Conservation (phyloP, 352 stramenopile species). For the Phytophthora tentaculata region DNA sequence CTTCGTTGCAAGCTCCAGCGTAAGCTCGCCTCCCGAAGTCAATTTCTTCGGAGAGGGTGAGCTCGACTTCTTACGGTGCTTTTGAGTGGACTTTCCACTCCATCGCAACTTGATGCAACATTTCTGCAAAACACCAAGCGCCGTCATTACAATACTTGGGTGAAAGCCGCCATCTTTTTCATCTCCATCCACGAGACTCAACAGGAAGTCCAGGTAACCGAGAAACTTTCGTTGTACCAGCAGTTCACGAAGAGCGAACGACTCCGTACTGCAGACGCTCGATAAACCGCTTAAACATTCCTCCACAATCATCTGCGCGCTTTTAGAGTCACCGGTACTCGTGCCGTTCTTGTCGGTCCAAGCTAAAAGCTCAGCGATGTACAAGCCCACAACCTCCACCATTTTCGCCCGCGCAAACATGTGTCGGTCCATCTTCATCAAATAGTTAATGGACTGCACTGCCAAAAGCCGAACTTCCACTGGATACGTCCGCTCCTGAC, state of each 20-base stretch:
- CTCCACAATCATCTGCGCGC: constrained; percentile 76
- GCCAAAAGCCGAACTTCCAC: constrained; percentile 64
- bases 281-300: constrained; percentile 81
- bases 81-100: constrained; percentile 30
- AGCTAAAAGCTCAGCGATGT: constrained; percentile 53
- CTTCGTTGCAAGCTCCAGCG: constrained; percentile 47
- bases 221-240: constrained; percentile 44
- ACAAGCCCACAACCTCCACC: constrained; percentile 57
- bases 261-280: constrained; percentile 64
- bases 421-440: constrained; percentile 84
- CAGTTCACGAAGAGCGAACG: constrained; percentile 61
- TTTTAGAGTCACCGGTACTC: constrained; percentile 31
- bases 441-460: constrained; percentile 86
- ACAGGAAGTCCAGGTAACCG: constrained; percentile 66
- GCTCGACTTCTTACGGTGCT: constrained; percentile 8
- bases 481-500: constrained; percentile 42
- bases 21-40: constrained; percentile 37
- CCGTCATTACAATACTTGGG: constrained; percentile 64
- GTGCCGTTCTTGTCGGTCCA: constrained; percentile 34
- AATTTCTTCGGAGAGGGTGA: constrained; percentile 20
- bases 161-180: constrained; percentile 53
- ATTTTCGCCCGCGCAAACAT: constrained; percentile 57
- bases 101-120: constrained; percentile 78
- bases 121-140: constrained; percentile 73
- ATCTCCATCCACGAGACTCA: constrained; percentile 40